Percentiles rank a stretch among this genome's conserved stretches.
phyloP scores from a whole-genome alignment of 768 basidiomycete genomes.

The Hirschioporus abietinus region DNA sequence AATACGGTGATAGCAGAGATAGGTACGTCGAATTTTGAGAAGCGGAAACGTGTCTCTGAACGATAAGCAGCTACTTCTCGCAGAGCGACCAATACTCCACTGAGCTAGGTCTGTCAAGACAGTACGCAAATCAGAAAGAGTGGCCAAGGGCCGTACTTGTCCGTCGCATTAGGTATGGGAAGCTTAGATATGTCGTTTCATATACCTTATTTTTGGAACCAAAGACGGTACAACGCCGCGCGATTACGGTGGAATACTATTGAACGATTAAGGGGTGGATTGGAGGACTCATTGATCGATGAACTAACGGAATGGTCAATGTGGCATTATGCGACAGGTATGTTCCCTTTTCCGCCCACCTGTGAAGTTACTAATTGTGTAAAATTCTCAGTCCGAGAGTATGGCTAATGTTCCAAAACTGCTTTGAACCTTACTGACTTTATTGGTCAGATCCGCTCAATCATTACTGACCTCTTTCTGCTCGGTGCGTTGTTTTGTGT shows the following conservation, averaged over 20 bases:
- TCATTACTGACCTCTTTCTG: conserved; percentile 28
- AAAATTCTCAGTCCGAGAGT: conserved; percentile 24
- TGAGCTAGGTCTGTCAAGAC: conserved; percentile 63
- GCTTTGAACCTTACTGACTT: background rate
- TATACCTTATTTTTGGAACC: background rate
- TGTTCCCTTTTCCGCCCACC: conserved; percentile 5
- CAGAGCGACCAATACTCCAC: conserved; percentile 52
- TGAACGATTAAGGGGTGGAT: conserved; percentile 53
- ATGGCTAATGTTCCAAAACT: conserved; percentile 10
- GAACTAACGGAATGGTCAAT: conserved; percentile 72
- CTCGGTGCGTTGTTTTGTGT: conserved; percentile 3
- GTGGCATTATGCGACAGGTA: conserved; percentile 63
- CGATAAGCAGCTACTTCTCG: conserved; percentile 41
- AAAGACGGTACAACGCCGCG: conserved; percentile 42
- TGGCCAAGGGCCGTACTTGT: conserved; percentile 74
- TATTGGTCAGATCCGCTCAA: conserved; percentile 32
- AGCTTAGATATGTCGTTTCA: background rate
- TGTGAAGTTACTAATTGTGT: conserved; percentile 4
- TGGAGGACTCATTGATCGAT: conserved; percentile 63
- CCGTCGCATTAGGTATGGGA: conserved; percentile 53
- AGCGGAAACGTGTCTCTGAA: conserved; percentile 12
- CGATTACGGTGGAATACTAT: conserved; percentile 68
- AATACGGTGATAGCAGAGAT: conserved; percentile 70
- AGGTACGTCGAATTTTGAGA: conserved; percentile 27
- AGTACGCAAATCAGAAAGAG: conserved; percentile 63